Base-by-base conservation (phyloP, 805 yeast species). In the Spathaspora gorwiae region DNA sequence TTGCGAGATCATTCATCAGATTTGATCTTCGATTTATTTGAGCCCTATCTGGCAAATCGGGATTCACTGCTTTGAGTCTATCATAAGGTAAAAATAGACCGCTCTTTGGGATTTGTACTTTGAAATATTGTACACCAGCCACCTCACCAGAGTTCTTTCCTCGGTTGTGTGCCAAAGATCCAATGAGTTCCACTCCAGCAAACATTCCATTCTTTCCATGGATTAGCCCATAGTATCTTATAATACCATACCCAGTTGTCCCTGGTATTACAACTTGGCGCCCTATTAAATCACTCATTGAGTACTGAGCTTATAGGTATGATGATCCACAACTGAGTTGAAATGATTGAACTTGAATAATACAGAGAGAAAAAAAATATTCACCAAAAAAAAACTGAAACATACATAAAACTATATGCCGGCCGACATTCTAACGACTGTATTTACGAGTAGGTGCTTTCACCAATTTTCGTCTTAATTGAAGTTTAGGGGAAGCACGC, bases 91-190 rank as follows among this genome's bases (percentile, higher is more conserved):
- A 72, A 56, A 90, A 90, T 27, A 90, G 63, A 0, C 97, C 97
- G 14, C 89, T 73, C 46, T 76, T 76, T 0, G 90, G 85, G 32
- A 58, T 65, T 6, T 70, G 64, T 0, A 90, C 87, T 5, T 70
- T 68, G 58, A 90, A 90, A 60, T 90, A 90, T 44, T 70, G 70
- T 7, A 68, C 59, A 0, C 95, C 96, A 46, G 83, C 78, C 38
- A 82, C 89, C 36, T 78, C 76, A n/a, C 99, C 99, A 44, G 80
- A 78, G 58, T 92, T 94, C 62, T 88, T 87, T 19, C 99, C 99
- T 44, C 79, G 70, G 5, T 69, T 59, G 0, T 77, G 66, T 35
- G 79, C 75, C 14, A 61, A 55, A 1, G 81, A 82, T 1, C 87
- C 90, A n/a, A 81, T 56, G 37, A 92, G 68, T 60, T 92, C 97